phyloP scores from a whole-genome alignment of 495 filamentous ascomycete species.

The Trichocladium antarcticum region DNA sequence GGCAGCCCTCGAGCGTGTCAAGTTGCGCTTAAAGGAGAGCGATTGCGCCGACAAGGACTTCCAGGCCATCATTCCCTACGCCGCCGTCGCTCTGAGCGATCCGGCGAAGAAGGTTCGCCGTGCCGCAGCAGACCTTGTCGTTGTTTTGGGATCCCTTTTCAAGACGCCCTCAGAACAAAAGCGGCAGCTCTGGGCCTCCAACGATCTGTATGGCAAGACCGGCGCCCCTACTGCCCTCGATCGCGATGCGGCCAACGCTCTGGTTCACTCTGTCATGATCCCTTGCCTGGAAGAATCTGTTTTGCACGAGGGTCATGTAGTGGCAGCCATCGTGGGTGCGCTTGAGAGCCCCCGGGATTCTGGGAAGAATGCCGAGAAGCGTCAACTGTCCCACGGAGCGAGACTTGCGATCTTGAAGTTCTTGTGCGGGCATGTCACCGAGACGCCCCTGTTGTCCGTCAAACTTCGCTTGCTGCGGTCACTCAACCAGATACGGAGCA shows the following conservation, averaged over 20 bases:
- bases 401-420: conserved; percentile 59
- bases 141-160: conserved; percentile 31
- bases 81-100: conserved; percentile 62
- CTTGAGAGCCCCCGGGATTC: conserved; percentile 38
- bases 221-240: conserved; percentile 49
- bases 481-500: conserved; percentile 58
- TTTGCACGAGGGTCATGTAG: conserved; percentile 56
- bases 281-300: conserved; percentile 73
- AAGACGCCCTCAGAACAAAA: conserved; percentile 8
- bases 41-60: conserved; percentile 48
- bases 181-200: conserved; percentile 25
- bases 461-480: conserved; percentile 60
- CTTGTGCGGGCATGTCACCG: conserved; percentile 58
- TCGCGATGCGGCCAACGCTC: conserved; percentile 41
- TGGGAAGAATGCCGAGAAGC: conserved; percentile 36
- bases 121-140: conserved; percentile 55
- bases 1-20: conserved; percentile 53
- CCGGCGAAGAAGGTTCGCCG: conserved; percentile 59
- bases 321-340: conserved; percentile 45
- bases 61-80: conserved; percentile 69
- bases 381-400: conserved; percentile 49
- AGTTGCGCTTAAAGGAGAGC: conserved; percentile 39
- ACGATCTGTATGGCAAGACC: conserved; percentile 40
- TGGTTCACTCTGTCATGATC: conserved; percentile 53
- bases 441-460: conserved; percentile 52